Percentiles rank a stretch among this genome's conserved stretches.
These are phyloP conservation scores for Pseudoturritis turrita DNA, from an alignment of 345 rosid genomes.

Conservation along the genomic window DNA sequence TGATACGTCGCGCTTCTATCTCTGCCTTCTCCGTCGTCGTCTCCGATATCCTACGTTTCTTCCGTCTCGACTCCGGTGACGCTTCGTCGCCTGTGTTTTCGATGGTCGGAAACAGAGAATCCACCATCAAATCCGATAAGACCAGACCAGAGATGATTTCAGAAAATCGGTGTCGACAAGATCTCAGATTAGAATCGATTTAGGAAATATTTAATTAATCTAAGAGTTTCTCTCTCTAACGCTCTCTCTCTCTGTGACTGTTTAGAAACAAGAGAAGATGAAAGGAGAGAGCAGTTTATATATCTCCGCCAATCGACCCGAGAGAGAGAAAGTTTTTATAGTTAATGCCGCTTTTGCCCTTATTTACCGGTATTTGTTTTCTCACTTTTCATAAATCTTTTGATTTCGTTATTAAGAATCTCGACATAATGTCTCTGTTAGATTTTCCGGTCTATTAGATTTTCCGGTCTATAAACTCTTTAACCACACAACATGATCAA, in stretches of 20 bases:
- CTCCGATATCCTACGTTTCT: constrained; percentile 45
- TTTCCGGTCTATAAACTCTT: no score
- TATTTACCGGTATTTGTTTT: not conserved
- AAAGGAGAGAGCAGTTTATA: constrained; percentile 7
- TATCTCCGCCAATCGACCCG: constrained; percentile 2
- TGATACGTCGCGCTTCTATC: constrained; percentile 8
- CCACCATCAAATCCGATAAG: constrained; percentile 30
- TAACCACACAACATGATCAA: no score
- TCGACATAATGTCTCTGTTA: no score
- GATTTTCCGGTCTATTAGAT: no score
- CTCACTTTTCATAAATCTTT: not conserved
- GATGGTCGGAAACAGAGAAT: constrained; percentile 21
- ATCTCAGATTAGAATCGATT: not conserved
- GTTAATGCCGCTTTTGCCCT: constrained; percentile 30
- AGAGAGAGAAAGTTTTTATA: constrained; percentile 19
- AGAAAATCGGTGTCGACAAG: not conserved
- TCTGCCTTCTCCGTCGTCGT: not conserved
- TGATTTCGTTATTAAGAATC: no score
- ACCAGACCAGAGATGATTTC: not conserved
- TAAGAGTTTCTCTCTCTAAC: not conserved
- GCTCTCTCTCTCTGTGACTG: not conserved
- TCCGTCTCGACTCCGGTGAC: constrained; percentile 37
- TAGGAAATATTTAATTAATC: not conserved
- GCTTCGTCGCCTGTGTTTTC: constrained; percentile 31
- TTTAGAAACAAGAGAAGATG: not conserved